Conservation (phyloP, 192 early-diverging fungal genomes). For the Coemansia sp. region DNA sequence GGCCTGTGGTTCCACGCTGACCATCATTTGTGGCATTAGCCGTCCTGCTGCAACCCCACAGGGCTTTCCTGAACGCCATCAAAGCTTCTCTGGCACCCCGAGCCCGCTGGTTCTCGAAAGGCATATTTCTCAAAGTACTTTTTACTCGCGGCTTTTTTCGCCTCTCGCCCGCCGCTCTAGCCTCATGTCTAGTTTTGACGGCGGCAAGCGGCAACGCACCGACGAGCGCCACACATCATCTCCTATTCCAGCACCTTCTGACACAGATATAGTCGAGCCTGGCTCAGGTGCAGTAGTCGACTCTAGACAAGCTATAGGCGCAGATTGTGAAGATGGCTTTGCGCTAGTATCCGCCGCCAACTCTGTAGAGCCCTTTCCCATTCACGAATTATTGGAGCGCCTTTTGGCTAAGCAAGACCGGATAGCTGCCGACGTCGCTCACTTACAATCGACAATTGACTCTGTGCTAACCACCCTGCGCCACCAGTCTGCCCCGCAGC, state of each 20-base stretch:
- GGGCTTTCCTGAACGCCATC: neutral
- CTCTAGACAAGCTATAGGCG: neutral
- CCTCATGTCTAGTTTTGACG: slow-evolving; percentile 42
- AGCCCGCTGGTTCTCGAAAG: neutral
- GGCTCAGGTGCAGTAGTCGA: neutral
- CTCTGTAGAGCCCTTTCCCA: neutral
- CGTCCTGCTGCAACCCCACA: neutral
- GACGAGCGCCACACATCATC: slow-evolving; percentile 25
- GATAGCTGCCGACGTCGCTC: slow-evolving; percentile 38
- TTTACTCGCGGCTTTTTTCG: neutral
- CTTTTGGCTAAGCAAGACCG: slow-evolving; percentile 41
- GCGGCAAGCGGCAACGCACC: slow-evolving; percentile 49
- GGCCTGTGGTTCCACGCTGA: neutral
- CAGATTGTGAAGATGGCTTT: neutral
- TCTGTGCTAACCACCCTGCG: slow-evolving; percentile 21
- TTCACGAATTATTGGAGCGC: slow-evolving; percentile 24
- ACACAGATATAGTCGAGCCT: neutral
- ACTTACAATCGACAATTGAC: slow-evolving; percentile 36
- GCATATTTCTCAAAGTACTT: neutral
- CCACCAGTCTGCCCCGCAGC: slow-evolving; percentile 11
- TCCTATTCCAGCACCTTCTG: neutral
- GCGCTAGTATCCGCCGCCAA: neutral
- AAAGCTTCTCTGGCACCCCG: neutral
- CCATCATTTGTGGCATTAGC: neutral
- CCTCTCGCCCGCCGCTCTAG: neutral